A percentile compares a stretch with the other conserved stretches of the same genome.
Conservation (phyloP, 208 protist genomes). For the Trichomonas gallinae region DNA sequence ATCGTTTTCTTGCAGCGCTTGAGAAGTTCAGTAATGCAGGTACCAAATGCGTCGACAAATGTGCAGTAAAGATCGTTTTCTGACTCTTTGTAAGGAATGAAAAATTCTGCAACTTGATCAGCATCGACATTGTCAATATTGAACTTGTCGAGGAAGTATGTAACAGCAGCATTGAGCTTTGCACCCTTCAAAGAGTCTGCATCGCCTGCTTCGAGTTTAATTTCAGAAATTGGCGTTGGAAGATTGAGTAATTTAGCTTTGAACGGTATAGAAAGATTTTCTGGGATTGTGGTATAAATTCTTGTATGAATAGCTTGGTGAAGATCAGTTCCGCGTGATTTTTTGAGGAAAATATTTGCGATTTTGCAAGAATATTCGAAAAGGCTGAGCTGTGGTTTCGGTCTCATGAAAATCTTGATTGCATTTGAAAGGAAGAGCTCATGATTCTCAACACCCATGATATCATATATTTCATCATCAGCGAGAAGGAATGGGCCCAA, state of each 20-base stretch:
- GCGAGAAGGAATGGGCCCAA: background rate
- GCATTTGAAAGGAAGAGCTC: background rate
- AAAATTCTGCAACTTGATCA: background rate
- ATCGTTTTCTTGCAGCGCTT: background rate
- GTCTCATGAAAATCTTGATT: background rate
- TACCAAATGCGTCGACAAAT: background rate
- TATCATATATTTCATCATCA: background rate
- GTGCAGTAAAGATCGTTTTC: constrained; percentile 19
- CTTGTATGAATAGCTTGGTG: background rate
- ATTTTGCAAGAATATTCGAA: background rate
- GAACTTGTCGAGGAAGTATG: background rate
- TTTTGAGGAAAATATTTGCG: background rate
- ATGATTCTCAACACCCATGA: background rate
- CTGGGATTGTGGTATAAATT: background rate
- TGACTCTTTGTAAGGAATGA: background rate
- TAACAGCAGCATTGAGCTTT: background rate
- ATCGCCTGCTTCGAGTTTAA: background rate
- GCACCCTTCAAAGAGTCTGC: background rate
- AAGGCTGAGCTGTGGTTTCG: background rate
- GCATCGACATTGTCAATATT: background rate
- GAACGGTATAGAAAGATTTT: background rate
- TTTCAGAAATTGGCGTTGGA: background rate
- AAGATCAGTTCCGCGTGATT: background rate
- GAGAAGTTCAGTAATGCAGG: background rate
- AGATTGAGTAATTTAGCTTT: background rate